Evolutionary conservation across 202 grass and related monocot genomes (phyloP).

Genomic region (Carex arenaria): DNA sequence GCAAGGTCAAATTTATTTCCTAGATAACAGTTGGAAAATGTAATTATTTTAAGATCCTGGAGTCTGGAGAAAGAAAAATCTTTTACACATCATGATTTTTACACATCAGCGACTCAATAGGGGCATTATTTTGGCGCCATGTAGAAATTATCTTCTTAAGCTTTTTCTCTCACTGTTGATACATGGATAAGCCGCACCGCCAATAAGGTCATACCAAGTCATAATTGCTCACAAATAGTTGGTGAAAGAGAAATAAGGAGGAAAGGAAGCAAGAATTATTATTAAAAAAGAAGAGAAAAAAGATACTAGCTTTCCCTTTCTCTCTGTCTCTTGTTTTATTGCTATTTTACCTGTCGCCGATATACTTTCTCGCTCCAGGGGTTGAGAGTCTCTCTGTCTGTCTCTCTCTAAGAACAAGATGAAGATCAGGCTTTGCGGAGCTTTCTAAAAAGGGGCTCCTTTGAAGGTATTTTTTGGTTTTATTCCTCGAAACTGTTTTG

Average conservation of each 20-base stretch:
- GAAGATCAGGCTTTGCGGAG: constrained; percentile 23
- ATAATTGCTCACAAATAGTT: constrained; percentile 32
- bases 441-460: constrained; percentile 11
- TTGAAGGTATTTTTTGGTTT: constrained; percentile 19
- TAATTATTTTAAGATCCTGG: neutral
- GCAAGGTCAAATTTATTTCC: neutral
- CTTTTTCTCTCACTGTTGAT: constrained; percentile 12
- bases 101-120: neutral
- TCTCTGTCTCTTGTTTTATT: constrained; percentile 13
- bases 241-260: constrained; percentile 22
- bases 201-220: constrained; percentile 26
- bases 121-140: neutral
- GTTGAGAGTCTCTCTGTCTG: neutral
- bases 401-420: constrained; percentile 1
- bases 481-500: constrained; percentile 9
- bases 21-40: neutral
- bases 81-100: neutral
- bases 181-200: constrained; percentile 21
- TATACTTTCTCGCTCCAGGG: constrained; percentile 20
- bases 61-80: neutral
- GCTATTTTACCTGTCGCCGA: constrained; percentile 11
- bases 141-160: neutral
- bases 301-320: constrained; percentile 25
- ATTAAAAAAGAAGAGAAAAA: constrained; percentile 27
- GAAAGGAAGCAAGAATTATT: constrained; percentile 5